phyloP scores from a whole-genome alignment of 495 filamentous ascomycete genomes.

The Penicillium silybi region DNA sequence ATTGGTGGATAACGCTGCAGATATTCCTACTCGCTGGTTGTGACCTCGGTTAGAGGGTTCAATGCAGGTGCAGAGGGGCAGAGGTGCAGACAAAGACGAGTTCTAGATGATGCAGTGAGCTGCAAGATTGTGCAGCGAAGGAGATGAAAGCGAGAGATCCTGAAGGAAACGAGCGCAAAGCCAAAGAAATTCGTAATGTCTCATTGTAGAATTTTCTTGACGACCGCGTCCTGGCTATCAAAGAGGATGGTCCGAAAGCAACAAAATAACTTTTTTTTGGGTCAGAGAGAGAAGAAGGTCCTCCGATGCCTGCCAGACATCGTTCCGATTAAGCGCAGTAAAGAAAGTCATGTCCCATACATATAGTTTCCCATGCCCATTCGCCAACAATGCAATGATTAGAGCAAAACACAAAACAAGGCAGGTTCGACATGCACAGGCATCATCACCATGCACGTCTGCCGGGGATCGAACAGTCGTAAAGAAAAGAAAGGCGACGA shows the following conservation, averaged over 20 bases:
- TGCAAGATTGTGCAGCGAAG: background rate
- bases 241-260: background rate
- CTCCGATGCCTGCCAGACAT: conserved; percentile 5
- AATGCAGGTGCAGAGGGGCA: too few relatives aligned
- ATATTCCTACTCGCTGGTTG: background rate
- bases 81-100: too few relatives aligned
- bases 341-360: conserved; percentile 25
- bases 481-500: background rate
- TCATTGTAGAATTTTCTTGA: background rate
- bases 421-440: conserved; percentile 25
- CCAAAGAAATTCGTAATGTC: conserved; percentile 9
- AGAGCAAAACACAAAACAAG: conserved; percentile 18
- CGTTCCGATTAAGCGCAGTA: conserved; percentile 22
- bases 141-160: too few relatives aligned
- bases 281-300: background rate
- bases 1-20: background rate
- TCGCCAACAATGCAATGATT: conserved; percentile 20
- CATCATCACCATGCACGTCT: conserved; percentile 31
- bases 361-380: conserved; percentile 35
- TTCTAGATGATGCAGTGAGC: background rate
- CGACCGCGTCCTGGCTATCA: background rate
- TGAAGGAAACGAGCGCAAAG: background rate
- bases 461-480: conserved; percentile 13
- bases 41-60: too few relatives aligned
- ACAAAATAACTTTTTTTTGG: conserved; percentile 10